A percentile compares a stretch with the other conserved stretches of the same genome.
Evolutionary conservation across 2,329 filamentous ascomycete species (phyloP).

Genomic region (Pseudopithomyces chartarum): DNA sequence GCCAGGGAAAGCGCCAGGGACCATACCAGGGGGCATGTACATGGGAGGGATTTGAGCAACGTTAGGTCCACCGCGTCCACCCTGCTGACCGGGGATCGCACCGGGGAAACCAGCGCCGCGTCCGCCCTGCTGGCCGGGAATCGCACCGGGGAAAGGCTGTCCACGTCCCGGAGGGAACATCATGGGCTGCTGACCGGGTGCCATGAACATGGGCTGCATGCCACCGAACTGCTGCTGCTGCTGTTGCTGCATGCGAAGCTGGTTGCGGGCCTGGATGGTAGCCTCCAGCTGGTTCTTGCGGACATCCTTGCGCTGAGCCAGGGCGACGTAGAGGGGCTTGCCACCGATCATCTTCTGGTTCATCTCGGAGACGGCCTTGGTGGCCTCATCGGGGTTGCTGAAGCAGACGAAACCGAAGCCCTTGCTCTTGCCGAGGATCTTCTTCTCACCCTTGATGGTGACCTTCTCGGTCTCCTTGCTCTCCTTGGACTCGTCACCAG

Average conservation of each 20-base stretch:
- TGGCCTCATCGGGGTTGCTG: conserved; percentile 98
- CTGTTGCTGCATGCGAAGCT: conserved; percentile 96
- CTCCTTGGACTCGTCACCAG: conserved; percentile 63
- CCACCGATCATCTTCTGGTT: conserved; percentile 98
- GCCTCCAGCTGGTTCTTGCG: conserved; percentile 99
- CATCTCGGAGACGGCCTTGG: conserved; percentile 99
- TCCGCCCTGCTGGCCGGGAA: conserved; percentile 75
- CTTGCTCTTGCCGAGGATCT: conserved; percentile 93
- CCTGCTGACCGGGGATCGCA: conserved; percentile 80
- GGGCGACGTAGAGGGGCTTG: conserved; percentile 97
- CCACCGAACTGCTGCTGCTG: conserved; percentile 64
- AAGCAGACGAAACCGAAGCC: conserved; percentile 99
- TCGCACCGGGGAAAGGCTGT: conserved; percentile 63
- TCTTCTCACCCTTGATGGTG: conserved; percentile 64
- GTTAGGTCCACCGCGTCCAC: conserved; percentile 79
- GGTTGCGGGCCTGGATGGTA: conserved; percentile 98
- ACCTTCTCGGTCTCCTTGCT: conserved; percentile 58
- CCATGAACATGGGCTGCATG: conserved; percentile 84
- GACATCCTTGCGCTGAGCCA: conserved; percentile 99
- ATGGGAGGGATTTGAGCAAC: conserved; percentile 83
- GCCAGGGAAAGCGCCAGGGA: conserved; percentile 71
- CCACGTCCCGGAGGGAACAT: conserved; percentile 65
- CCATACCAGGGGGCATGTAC: conserved; percentile 73
- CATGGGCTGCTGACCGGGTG: conserved; percentile 74
- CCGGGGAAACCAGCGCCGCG: conserved; percentile 85